Percentiles rank a stretch among this genome's conserved stretches.
These are phyloP conservation scores for Tulasnella sp. DNA, from an alignment of 768 basidiomycete genomes.

Conservation along the genomic window DNA sequence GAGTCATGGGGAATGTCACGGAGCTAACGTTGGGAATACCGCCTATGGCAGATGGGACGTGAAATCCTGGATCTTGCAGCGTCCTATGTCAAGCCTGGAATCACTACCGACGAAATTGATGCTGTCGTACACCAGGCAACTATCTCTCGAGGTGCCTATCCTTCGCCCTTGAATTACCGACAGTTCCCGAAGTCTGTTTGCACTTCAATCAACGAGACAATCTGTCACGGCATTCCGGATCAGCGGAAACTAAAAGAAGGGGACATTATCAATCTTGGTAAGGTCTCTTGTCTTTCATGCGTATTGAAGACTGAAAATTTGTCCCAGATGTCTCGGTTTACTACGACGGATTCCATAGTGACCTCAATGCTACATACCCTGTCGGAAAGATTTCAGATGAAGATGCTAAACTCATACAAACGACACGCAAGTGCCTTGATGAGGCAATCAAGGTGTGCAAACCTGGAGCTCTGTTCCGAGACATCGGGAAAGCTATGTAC, in stretches of 20 bases:
- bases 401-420: slow-evolving; percentile 73
- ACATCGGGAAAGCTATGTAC: slow-evolving; percentile 82
- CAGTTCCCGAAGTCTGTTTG: slow-evolving; percentile 94
- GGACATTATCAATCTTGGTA: slow-evolving; percentile 94
- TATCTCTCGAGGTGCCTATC: slow-evolving; percentile 88
- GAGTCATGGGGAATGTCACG: neutral
- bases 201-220: slow-evolving; percentile 94
- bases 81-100: slow-evolving; percentile 78
- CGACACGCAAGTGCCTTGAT: slow-evolving; percentile 78
- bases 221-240: slow-evolving; percentile 97
- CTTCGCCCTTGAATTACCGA: slow-evolving; percentile 88
- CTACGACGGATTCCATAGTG: slow-evolving; percentile 84
- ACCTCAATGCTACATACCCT: slow-evolving; percentile 90
- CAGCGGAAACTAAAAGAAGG: slow-evolving; percentile 78
- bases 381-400: slow-evolving; percentile 83
- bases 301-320: neutral
- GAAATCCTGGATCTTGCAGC: slow-evolving; percentile 95
- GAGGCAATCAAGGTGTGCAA: slow-evolving; percentile 90
- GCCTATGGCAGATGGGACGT: slow-evolving; percentile 62
- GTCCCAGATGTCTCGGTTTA: slow-evolving; percentile 72
- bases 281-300: slow-evolving; percentile 29
- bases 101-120: slow-evolving; percentile 95
- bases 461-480: slow-evolving; percentile 85
- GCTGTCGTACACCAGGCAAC: slow-evolving; percentile 87
- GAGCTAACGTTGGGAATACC: slow-evolving; percentile 1